Base-by-base conservation (phyloP, 179 eudicot species). In the Camellia oleifera region DNA sequence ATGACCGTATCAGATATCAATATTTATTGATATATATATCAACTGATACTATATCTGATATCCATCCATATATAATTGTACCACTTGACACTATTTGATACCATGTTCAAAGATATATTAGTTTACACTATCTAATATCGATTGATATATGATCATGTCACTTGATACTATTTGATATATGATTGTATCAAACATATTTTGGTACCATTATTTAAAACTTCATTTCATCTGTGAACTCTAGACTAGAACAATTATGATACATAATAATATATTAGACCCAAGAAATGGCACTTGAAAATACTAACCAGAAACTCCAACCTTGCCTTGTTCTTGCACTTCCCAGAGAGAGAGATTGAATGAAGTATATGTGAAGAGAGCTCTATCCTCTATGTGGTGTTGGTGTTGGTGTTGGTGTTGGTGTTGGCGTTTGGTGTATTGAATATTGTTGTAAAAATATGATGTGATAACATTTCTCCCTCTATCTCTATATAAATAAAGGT, bases 261-360 rank as follows among this genome's bases (percentile, higher is more conserved):
- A 3, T 61, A 15, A 1, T 9, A 15, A 17, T 9, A 3, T 4
- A 4, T 3, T 9, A 15, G 64, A 61, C 23, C 64, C 20, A 46
- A n/a, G 12, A 50, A 26, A 53, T 5, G 44, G 42, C 7, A 67
- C 68, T 17, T 40, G 42, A 57, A 70, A 17, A 58, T 62, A 74
- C 82, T 72, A 54, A 80, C 78, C 82, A 65, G 72, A 46, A 48
- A 62, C 7, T 73, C 26, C 26, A 0, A 17, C 23, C 32, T 46
- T 9, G 64, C 64, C 26, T 61, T 54, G 52, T 14, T 40, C 69
- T 72, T 71, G 20, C 26, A 66, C 54, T 50, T 45, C 12, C 4
- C 48, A 8, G 7, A 52, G 62, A 58, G 69, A 26, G 32, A 26
- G 32, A 26, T 61, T 61, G 17, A 26, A 26, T 26, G 20, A 12